Percentiles rank a stretch among this genome's conserved stretches.
Conservation (phyloP, 169 alveolate genomes). For the Cryptosporidium sp. region DNA sequence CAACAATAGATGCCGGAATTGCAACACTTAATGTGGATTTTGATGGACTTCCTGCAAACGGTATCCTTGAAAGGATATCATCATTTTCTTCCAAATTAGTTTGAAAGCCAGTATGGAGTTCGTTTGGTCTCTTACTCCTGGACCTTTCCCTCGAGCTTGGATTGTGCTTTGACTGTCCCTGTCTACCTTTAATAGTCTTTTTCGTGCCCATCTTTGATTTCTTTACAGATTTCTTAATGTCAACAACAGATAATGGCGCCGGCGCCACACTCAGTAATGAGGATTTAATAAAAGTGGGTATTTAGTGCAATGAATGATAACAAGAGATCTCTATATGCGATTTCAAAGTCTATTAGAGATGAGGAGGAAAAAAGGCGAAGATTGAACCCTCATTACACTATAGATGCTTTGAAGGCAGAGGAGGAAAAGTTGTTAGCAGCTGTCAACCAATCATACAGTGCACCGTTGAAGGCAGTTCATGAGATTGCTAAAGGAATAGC, state of each 20-base stretch:
- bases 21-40: slow-evolving; percentile 85
- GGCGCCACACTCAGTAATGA: not conserved
- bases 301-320: slow-evolving; percentile 15
- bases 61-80: slow-evolving; percentile 73
- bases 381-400: slow-evolving; percentile 17
- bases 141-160: not conserved
- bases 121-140: not conserved
- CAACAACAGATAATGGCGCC: not conserved
- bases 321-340: slow-evolving; percentile 41
- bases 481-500: slow-evolving; percentile 82
- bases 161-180: not conserved
- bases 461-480: slow-evolving; percentile 78
- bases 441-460: slow-evolving; percentile 40
- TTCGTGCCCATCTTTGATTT: slow-evolving; percentile 5
- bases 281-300: slow-evolving; percentile 36
- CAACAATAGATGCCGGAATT: slow-evolving; percentile 86
- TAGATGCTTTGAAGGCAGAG: slow-evolving; percentile 51
- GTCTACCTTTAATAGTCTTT: not conserved
- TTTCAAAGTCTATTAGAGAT: slow-evolving; percentile 19
- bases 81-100: not conserved
- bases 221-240: not conserved
- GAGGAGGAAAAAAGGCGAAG: slow-evolving; percentile 54
- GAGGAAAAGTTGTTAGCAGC: slow-evolving; percentile 68
- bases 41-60: slow-evolving; percentile 81
- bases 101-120: not conserved